phyloP scores from a whole-genome alignment of 352 stramenopile genomes.

The Phytopythium aichiense region DNA sequence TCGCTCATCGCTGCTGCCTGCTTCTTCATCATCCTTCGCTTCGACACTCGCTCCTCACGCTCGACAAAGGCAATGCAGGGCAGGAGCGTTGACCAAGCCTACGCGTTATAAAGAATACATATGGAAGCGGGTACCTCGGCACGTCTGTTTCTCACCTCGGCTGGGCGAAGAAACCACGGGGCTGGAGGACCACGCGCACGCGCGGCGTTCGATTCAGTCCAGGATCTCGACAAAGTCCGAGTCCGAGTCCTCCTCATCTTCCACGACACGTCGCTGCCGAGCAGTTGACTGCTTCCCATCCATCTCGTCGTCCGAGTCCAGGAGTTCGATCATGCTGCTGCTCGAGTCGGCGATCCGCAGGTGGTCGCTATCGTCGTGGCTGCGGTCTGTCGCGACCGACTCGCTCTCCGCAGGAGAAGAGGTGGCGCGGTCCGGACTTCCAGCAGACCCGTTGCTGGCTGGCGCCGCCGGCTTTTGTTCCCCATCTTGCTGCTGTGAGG shows the following conservation, averaged over 20 bases:
- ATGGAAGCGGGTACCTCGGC: not conserved
- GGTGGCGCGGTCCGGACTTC: constrained; percentile 5
- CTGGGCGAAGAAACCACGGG: not conserved
- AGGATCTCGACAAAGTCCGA: constrained; percentile 8
- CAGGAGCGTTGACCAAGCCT: not conserved
- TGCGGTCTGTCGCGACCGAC: constrained; percentile 19
- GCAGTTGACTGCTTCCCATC: not conserved
- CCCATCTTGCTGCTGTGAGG: not conserved
- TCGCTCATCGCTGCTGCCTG: too few relatives aligned
- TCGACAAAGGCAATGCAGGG: not conserved
- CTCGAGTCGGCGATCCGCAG: constrained; percentile 15
- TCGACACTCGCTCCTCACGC: not conserved
- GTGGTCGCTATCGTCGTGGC: constrained; percentile 11
- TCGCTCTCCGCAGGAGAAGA: constrained; percentile 7
- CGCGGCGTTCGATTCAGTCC: not conserved
- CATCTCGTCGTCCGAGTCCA: constrained; percentile 50
- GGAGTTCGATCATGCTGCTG: constrained; percentile 51
- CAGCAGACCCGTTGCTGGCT: not conserved
- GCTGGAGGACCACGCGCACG: not conserved
- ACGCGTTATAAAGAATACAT: not conserved
- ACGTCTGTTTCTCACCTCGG: too few relatives aligned
- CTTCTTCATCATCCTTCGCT: not conserved
- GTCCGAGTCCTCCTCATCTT: constrained; percentile 12
- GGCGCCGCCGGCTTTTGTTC: not conserved
- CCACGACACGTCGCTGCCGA: not conserved